Evolutionary conservation across 805 yeast species (phyloP).

Genomic region (Candida ulmi): DNA sequence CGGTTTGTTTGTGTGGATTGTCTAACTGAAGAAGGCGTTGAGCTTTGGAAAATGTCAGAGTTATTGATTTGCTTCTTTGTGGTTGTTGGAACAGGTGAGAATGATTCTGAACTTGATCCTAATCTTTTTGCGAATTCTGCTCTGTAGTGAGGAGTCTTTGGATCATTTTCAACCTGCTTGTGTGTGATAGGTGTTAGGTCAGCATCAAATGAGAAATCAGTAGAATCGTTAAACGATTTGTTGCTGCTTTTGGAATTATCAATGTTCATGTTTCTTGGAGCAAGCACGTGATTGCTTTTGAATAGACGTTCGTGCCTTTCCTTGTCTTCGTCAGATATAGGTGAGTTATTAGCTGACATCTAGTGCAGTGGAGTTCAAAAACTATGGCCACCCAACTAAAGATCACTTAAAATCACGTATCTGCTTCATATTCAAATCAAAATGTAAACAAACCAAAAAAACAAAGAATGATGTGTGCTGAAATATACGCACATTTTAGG

Average conservation of each 20-base stretch:
- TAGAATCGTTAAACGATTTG: slow-evolving; percentile 1
- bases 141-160: slow-evolving; percentile 20
- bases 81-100: slow-evolving; percentile 13
- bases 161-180: slow-evolving; percentile 16
- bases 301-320: slow-evolving; percentile 14
- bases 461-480: not conserved
- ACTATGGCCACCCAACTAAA: too few species aligned
- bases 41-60: not conserved
- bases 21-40: slow-evolving; percentile 3
- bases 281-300: slow-evolving; percentile 15
- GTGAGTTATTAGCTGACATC: not conserved
- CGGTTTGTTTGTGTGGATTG: slow-evolving; percentile 4
- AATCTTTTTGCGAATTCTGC: slow-evolving; percentile 7
- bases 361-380: too few species aligned
- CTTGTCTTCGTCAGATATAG: slow-evolving; percentile 10
- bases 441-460: not conserved
- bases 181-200: slow-evolving; percentile 15
- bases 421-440: not conserved
- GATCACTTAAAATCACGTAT: too few species aligned
- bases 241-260: slow-evolving; percentile 1
- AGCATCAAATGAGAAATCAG: slow-evolving; percentile 2
- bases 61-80: slow-evolving; percentile 3
- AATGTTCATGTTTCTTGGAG: slow-evolving; percentile 10
- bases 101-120: not conserved
- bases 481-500: not conserved